Evolutionary conservation across 192 early-diverging fungal species (phyloP).

Genomic region (Coemansia sp.): DNA sequence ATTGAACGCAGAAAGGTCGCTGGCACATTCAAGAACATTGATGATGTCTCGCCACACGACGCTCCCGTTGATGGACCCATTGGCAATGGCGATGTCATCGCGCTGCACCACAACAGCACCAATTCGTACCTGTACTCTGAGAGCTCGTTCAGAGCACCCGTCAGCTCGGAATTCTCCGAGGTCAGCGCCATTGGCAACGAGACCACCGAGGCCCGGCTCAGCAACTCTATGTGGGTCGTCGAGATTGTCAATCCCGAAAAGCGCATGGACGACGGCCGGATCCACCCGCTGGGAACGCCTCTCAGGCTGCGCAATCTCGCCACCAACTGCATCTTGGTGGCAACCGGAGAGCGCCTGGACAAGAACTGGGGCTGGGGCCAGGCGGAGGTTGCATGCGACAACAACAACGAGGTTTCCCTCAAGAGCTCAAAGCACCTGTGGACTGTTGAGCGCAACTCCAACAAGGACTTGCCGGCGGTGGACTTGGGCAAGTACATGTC

Average conservation of each 20-base stretch:
- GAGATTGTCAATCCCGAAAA: slow-evolving; percentile 68
- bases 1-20: slow-evolving; percentile 45
- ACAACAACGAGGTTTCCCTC: neutral
- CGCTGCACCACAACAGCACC: slow-evolving; percentile 70
- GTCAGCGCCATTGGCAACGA: slow-evolving; percentile 54
- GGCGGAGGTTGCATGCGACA: slow-evolving; percentile 90
- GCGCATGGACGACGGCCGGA: slow-evolving; percentile 53
- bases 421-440: slow-evolving; percentile 55
- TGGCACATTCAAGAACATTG: slow-evolving; percentile 14
- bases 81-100: slow-evolving; percentile 72
- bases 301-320: slow-evolving; percentile 75
- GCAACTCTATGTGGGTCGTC: slow-evolving; percentile 87
- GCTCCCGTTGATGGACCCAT: slow-evolving; percentile 58
- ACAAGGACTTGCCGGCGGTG: slow-evolving; percentile 36
- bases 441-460: slow-evolving; percentile 57
- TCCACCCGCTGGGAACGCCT: slow-evolving; percentile 63
- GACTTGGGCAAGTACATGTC: slow-evolving; percentile 34
- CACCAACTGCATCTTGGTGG: slow-evolving; percentile 72
- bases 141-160: slow-evolving; percentile 61
- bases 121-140: slow-evolving; percentile 63
- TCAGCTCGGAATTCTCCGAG: slow-evolving; percentile 67
- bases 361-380: slow-evolving; percentile 90
- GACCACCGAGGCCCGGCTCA: slow-evolving; percentile 25
- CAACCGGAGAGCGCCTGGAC: slow-evolving; percentile 77
- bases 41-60: neutral